Base-by-base conservation (phyloP, 768 basidiomycete genomes). In the Suillus placidus region DNA sequence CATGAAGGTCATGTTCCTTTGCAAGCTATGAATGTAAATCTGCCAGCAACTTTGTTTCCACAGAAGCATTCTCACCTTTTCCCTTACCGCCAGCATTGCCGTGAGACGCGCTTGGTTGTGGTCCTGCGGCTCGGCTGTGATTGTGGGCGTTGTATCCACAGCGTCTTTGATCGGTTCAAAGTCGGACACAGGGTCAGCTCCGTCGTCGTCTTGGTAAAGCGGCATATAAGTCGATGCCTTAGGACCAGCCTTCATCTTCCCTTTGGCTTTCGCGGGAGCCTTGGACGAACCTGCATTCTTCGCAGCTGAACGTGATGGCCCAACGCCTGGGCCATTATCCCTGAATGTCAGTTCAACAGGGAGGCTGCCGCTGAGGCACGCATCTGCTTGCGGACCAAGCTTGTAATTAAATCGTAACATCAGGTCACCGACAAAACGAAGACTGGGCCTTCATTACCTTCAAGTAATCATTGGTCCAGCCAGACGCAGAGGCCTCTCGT, bases 381-480 rank as follows among this genome's bases (percentile, higher is more conserved):
- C 73, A 6, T 57, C 40, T 20, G 74, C 76, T 12, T 70, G 64
- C 55, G 23, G 42, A 23, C 72, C 72, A 38, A 65, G 63, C 64
- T 77, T 49, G 13, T 20, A n/a, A 35, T 38, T n/a, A 23, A 35
- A 54, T 70, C 45, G 9, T 45, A 72, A 54, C 20, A 16, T 52
- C 42, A 38, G 56, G 26, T 42, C 23, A 18, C 40, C 9, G 26
- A 16, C 7, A 57, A 18, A 38, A 18, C 37, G 2, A 16, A 42
- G 34, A 34, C 10, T 16, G 30, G 35, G 42, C 56, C 23, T 0
- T 2, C 26, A 72, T 57, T 63, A 87, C 89, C 79, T 82, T 77
- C 40, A 89, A 70, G 67, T 90, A 90, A 1, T 83, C 77, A 9
- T 69, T 79, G 49, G 83, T 83, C 73, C 77, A 90, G 12, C 86